These are phyloP conservation scores for Irineochytrium annulatum DNA, from an alignment of 192 early-diverging fungal species.

Conservation along the genomic window DNA sequence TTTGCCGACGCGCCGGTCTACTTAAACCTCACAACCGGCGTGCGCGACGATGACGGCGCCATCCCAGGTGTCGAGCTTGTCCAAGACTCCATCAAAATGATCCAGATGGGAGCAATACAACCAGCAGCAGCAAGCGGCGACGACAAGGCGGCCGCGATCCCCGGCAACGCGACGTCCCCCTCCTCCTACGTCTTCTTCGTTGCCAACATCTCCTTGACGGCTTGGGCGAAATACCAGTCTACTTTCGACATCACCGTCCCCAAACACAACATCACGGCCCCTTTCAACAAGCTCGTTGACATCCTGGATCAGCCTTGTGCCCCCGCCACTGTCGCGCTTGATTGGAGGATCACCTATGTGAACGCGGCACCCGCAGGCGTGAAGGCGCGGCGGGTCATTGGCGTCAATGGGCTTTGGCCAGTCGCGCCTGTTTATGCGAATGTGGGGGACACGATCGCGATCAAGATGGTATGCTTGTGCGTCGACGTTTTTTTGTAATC, in stretches of 20 bases:
- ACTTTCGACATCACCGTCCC: slow-evolving; percentile 1
- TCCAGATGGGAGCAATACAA: not conserved
- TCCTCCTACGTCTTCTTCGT: not conserved
- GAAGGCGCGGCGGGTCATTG: not conserved
- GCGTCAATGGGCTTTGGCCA: slow-evolving; percentile 5
- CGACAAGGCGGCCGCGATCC: no score
- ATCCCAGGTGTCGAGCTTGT: not conserved
- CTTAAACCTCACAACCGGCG: not conserved
- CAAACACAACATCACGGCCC: not conserved
- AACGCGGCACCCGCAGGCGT: not conserved
- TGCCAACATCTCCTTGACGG: not conserved
- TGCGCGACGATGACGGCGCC: not conserved
- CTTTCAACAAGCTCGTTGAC: not conserved
- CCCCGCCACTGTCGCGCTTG: not conserved
- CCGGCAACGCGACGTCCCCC: no score
- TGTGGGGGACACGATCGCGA: not conserved
- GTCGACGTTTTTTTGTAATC: not conserved
- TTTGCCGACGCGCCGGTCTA: no score
- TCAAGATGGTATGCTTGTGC: not conserved
- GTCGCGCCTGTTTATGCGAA: not conserved
- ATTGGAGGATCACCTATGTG: slow-evolving; percentile 3
- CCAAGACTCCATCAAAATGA: not conserved
- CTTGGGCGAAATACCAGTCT: slow-evolving; percentile 3
- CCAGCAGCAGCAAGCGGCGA: no score
- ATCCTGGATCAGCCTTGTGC: not conserved